Percentiles rank a stretch among this genome's conserved stretches.
These are phyloP conservation scores for Penicillium samsonianum DNA, from an alignment of 495 filamentous ascomycete species.

Conservation along the genomic window DNA sequence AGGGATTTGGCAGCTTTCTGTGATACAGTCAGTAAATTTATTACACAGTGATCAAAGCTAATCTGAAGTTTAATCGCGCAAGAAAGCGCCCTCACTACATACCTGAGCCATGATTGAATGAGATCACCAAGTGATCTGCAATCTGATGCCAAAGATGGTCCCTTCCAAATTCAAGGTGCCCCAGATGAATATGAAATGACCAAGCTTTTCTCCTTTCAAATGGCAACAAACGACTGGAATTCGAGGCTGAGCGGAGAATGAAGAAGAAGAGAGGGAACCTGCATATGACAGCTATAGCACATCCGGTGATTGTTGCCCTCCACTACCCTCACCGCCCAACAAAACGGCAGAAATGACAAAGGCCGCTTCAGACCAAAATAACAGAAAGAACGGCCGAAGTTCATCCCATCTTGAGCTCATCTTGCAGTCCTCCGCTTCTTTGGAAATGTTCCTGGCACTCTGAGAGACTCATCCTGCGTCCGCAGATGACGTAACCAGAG, in stretches of 20 bases:
- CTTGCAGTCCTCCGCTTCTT: slow-evolving; percentile 7
- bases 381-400: slow-evolving; percentile 24
- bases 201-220: neutral
- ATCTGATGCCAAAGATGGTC: neutral
- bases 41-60: no score
- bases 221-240: neutral
- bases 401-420: slow-evolving; percentile 1
- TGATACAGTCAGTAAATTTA: slow-evolving; percentile 12
- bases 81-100: slow-evolving; percentile 12
- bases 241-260: neutral
- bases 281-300: slow-evolving; percentile 13
- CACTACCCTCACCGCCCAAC: slow-evolving; percentile 28
- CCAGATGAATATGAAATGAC: neutral
- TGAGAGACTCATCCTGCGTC: slow-evolving; percentile 16
- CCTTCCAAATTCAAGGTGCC: neutral
- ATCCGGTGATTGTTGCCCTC: slow-evolving; percentile 30
- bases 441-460: slow-evolving; percentile 16
- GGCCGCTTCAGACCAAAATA: slow-evolving; percentile 20
- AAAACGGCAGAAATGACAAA: slow-evolving; percentile 25
- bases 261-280: slow-evolving; percentile 1
- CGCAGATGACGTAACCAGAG: slow-evolving; percentile 15
- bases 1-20: slow-evolving; percentile 95
- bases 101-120: slow-evolving; percentile 40
- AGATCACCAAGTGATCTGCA: slow-evolving; percentile 1
- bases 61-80: neutral